A percentile compares a stretch with the other conserved stretches of the same genome.
Conservation (phyloP, 805 yeast species). For the Hanseniaspora vineae region DNA sequence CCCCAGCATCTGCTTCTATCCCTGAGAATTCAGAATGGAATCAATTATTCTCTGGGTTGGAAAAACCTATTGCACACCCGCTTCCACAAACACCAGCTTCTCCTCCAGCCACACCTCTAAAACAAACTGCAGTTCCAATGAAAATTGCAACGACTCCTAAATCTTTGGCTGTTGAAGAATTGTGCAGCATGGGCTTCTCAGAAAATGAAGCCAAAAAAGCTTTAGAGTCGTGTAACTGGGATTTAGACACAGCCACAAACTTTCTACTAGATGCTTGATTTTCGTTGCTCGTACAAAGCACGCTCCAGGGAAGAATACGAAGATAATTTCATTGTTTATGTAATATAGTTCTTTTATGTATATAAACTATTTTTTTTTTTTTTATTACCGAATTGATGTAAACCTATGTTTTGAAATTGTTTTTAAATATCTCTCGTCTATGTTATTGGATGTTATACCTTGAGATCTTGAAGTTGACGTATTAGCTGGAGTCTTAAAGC, state of each 20-base stretch:
- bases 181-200: slow-evolving; percentile 83
- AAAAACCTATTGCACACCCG: slow-evolving; percentile 23
- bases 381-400: not conserved
- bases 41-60: slow-evolving; percentile 81
- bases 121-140: slow-evolving; percentile 12
- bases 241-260: slow-evolving; percentile 79
- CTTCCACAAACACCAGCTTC: slow-evolving; percentile 7
- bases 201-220: slow-evolving; percentile 55
- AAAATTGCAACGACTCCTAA: slow-evolving; percentile 33
- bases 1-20: slow-evolving; percentile 5
- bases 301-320: no score
- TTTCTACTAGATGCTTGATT: slow-evolving; percentile 45
- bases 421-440: not conserved
- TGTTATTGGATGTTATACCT: no score
- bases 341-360: not conserved
- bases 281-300: not conserved
- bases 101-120: not conserved
- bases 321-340: not conserved
- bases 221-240: slow-evolving; percentile 54
- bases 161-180: slow-evolving; percentile 55
- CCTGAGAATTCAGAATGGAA: slow-evolving; percentile 76
- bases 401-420: slow-evolving; percentile 1
- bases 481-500: not conserved
- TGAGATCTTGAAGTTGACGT: slow-evolving; percentile 1
- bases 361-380: not conserved